phyloP scores from a whole-genome alignment of 2,329 filamentous ascomycete species.

The Penicillium sp. region DNA sequence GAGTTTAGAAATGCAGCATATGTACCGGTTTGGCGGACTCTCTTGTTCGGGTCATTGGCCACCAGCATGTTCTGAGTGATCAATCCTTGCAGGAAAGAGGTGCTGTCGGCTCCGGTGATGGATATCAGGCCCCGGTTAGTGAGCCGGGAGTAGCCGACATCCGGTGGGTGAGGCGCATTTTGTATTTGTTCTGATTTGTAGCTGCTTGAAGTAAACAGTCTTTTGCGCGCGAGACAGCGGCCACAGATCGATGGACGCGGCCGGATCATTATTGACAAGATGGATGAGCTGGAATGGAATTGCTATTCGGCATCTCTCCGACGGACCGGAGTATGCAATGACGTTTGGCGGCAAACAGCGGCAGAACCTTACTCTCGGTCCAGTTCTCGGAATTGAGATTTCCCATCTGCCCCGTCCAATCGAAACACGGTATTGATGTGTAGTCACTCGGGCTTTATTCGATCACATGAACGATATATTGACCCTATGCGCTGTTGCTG shows the following conservation, averaged over 20 bases:
- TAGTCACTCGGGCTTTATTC: too few species aligned
- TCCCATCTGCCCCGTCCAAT: too few species aligned
- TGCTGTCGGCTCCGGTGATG: slow-evolving; percentile 70
- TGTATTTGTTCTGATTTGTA: slow-evolving; percentile 8
- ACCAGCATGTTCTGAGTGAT: slow-evolving; percentile 66
- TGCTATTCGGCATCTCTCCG: slow-evolving; percentile 19
- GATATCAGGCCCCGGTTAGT: slow-evolving; percentile 73
- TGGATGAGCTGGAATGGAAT: slow-evolving; percentile 8
- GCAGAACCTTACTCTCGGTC: slow-evolving; percentile 17
- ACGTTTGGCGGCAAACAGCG: slow-evolving; percentile 22
- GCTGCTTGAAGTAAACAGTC: slow-evolving; percentile 27
- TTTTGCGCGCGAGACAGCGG: slow-evolving; percentile 23
- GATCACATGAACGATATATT: too few species aligned
- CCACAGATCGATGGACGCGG: slow-evolving; percentile 26
- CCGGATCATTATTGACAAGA: slow-evolving; percentile 27
- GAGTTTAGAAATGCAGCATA: slow-evolving; percentile 86
- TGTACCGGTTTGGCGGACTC: slow-evolving; percentile 47
- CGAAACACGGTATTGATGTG: too few species aligned
- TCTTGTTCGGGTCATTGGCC: slow-evolving; percentile 34
- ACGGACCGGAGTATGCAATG: slow-evolving; percentile 15
- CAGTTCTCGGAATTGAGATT: too few species aligned
- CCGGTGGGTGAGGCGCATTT: slow-evolving; percentile 32
- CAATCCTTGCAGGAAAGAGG: slow-evolving; percentile 81
- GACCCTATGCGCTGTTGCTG: too few species aligned
- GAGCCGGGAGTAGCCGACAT: slow-evolving; percentile 49